phyloP scores from a whole-genome alignment of 257 asterid genomes.

The Petunia secreta region DNA sequence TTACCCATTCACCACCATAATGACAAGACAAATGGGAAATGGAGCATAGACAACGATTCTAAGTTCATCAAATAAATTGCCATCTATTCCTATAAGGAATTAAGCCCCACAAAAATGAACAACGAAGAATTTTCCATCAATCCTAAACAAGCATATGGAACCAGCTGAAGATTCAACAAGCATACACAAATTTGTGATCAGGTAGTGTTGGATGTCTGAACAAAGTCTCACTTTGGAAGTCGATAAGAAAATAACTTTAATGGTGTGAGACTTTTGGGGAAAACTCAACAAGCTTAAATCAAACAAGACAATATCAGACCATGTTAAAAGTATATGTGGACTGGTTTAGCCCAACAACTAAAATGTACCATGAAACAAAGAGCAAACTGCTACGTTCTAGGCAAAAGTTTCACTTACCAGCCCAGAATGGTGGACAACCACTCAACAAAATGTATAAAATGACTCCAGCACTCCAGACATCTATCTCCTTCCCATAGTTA shows the following conservation, averaged over 20 bases:
- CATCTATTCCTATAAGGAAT: no score
- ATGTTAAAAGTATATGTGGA: not conserved
- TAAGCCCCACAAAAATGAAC: no score
- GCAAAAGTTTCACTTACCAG: slow-evolving; percentile 42
- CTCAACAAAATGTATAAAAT: slow-evolving; percentile 62
- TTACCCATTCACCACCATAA: no score
- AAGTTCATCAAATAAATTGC: no score
- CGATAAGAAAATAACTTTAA: not conserved
- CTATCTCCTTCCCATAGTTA: slow-evolving; percentile 66
- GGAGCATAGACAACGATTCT: no score
- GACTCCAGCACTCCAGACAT: slow-evolving; percentile 83
- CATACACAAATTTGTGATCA: not conserved
- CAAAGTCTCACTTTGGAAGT: not conserved
- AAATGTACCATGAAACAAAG: not conserved
- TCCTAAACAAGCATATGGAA: no score
- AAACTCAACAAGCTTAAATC: not conserved
- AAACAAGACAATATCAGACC: no score
- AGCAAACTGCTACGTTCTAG: not conserved
- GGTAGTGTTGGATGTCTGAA: not conserved
- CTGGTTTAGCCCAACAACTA: not conserved
- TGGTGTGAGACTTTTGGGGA: not conserved
- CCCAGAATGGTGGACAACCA: slow-evolving; percentile 82
- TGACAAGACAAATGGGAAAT: no score
- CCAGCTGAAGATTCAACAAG: no score
- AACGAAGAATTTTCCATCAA: no score